These are phyloP conservation scores for Sclerotinia glacialis DNA, from an alignment of 2,329 filamentous ascomycete species.

Conservation along the genomic window DNA sequence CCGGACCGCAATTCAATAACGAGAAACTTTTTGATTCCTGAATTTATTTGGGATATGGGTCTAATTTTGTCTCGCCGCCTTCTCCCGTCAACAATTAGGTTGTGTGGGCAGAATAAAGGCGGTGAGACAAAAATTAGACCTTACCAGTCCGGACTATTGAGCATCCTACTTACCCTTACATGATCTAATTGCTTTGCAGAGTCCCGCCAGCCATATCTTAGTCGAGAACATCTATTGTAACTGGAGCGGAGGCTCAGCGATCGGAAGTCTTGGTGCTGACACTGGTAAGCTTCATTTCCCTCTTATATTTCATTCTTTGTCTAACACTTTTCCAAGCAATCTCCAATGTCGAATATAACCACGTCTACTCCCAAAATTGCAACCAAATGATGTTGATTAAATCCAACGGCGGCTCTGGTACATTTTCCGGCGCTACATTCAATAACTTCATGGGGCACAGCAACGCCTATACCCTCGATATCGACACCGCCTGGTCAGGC, in stretches of 20 bases:
- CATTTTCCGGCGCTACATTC: conserved; percentile 49
- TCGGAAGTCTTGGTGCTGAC: conserved; percentile 52
- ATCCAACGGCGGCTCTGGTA: conserved; percentile 55
- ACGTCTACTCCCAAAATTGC: conserved; percentile 56
- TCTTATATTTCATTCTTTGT: background rate
- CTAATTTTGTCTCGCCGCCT: too few species aligned
- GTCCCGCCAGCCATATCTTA: conserved; percentile 56
- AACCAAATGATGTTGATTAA: conserved; percentile 65
- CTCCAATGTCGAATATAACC: conserved; percentile 52
- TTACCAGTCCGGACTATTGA: too few species aligned
- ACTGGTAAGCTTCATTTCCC: conserved; percentile 35
- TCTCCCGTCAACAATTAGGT: too few species aligned
- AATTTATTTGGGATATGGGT: too few species aligned
- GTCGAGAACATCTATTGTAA: conserved; percentile 61
- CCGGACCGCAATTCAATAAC: too few species aligned
- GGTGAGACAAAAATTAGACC: too few species aligned
- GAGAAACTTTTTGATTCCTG: too few species aligned
- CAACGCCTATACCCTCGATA: conserved; percentile 57
- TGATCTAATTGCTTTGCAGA: conserved; percentile 34
- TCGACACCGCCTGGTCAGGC: conserved; percentile 53
- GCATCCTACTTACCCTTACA: too few species aligned
- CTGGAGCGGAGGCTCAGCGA: conserved; percentile 57
- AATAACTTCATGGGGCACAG: conserved; percentile 59
- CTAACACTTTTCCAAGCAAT: conserved; percentile 41
- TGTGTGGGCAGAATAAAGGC: too few species aligned